Percentiles rank a stretch among this genome's conserved stretches.
Conservation (phyloP, 495 filamentous ascomycete species). For the Saxophila tyrrhenica region DNA sequence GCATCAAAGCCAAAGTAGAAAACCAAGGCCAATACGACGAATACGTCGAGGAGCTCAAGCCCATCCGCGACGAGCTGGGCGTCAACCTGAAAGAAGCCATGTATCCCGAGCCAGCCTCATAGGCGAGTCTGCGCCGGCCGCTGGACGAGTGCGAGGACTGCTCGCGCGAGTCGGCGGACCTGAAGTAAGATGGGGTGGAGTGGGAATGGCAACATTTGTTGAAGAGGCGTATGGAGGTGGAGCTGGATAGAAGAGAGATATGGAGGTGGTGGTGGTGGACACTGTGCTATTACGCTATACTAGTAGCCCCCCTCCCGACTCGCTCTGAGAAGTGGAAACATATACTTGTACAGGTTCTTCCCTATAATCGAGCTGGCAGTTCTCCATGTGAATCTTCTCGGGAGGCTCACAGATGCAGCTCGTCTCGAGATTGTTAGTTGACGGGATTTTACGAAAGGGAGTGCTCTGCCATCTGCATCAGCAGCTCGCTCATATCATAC, state of each 20-base stretch:
- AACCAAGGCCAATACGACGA: constrained; percentile 95
- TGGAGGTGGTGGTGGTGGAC: neutral
- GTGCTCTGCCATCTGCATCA: too few species aligned
- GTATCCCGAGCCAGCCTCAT: constrained; percentile 52
- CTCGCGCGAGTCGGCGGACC: neutral
- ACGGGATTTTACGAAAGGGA: too few species aligned
- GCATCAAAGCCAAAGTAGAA: constrained; percentile 99
- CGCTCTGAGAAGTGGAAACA: too few species aligned
- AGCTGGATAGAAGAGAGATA: neutral
- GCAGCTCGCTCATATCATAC: too few species aligned
- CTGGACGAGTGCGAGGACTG: neutral
- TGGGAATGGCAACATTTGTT: neutral
- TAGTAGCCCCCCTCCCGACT: neutral
- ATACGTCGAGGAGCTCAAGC: constrained; percentile 88
- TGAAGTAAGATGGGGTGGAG: neutral
- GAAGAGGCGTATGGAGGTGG: too few species aligned
- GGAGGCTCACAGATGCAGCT: too few species aligned
- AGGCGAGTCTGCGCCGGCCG: neutral
- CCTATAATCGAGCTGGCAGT: too few species aligned
- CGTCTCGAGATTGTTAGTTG: too few species aligned
- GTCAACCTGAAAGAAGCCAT: constrained; percentile 86
- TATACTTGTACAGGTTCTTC: neutral
- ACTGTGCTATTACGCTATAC: neutral
- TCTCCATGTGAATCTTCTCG: too few species aligned
- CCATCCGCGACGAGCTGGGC: constrained; percentile 85